Evolutionary conservation across 768 basidiomycete genomes (phyloP).

Genomic region (Holtermanniella nyarrowii): DNA sequence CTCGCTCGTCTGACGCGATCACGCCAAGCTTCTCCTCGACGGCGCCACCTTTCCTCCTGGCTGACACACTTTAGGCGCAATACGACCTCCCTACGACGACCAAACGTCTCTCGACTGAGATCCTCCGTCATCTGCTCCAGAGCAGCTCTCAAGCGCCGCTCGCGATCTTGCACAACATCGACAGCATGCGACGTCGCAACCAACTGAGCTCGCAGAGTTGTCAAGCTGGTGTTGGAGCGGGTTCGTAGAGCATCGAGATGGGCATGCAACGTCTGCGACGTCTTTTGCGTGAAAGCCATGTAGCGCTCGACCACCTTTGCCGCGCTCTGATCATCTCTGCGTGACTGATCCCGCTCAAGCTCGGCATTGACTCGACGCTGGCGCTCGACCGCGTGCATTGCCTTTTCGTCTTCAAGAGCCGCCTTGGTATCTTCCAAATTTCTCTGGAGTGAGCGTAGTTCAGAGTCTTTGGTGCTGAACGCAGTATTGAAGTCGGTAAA

Average conservation of each 20-base stretch:
- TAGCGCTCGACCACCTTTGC: constrained; percentile 41
- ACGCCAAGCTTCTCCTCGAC: constrained; percentile 31
- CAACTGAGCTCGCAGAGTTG: constrained; percentile 27
- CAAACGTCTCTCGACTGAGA: constrained; percentile 33
- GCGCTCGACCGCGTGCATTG: constrained; percentile 20
- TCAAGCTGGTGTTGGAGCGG: constrained; percentile 30
- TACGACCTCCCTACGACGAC: constrained; percentile 37
- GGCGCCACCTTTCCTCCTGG: constrained; percentile 23
- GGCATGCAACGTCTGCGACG: constrained; percentile 34
- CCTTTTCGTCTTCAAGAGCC: constrained; percentile 11
- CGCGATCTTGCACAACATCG: constrained; percentile 15
- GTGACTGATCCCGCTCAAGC: constrained; percentile 17
- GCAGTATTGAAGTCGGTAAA: constrained; percentile 29
- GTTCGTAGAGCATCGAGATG: constrained; percentile 33
- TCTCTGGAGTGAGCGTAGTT: constrained; percentile 14
- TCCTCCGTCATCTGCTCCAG: constrained; percentile 37
- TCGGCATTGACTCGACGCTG: constrained; percentile 14
- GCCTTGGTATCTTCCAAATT: constrained; percentile 24
- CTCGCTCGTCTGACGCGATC: constrained; percentile 21
- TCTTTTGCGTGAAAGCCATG: constrained; percentile 42
- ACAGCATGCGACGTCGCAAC: constrained; percentile 15
- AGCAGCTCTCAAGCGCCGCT: constrained; percentile 16
- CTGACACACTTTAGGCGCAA: constrained; percentile 30
- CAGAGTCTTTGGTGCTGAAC: constrained; percentile 20
- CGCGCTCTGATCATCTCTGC: constrained; percentile 35